phyloP scores from a whole-genome alignment of 2,329 filamentous ascomycete species.

The Venturia pyrina region DNA sequence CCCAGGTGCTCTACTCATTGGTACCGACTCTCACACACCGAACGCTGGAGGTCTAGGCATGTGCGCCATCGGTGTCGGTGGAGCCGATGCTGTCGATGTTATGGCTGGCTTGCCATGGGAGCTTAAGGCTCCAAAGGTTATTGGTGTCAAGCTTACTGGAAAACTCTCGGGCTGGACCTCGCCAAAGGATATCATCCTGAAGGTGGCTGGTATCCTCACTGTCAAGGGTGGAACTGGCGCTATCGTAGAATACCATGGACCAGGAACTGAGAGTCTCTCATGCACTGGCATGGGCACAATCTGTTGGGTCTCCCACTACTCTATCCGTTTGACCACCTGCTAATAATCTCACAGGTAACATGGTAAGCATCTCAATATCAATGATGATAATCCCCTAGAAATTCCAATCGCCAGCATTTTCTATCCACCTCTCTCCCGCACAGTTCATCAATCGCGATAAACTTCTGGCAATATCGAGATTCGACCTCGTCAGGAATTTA shows the following conservation, averaged over 20 bases:
- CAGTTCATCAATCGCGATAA: not conserved
- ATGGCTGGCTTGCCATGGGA: conserved; percentile 98
- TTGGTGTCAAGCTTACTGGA: conserved; percentile 92
- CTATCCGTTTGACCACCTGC: too few relatives aligned
- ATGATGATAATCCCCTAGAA: not conserved
- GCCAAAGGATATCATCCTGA: conserved; percentile 94
- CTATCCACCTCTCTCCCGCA: too few relatives aligned
- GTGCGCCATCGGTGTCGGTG: conserved; percentile 90
- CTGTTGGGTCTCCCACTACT: too few relatives aligned
- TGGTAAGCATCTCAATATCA: not conserved
- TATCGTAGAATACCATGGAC: conserved; percentile 68
- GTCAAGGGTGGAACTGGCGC: conserved; percentile 96
- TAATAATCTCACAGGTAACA: not conserved
- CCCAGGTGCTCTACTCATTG: conserved; percentile 94
- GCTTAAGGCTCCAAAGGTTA: conserved; percentile 92
- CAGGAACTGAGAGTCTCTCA: conserved; percentile 64
- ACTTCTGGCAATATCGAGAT: not conserved
- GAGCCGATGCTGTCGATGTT: conserved; percentile 96
- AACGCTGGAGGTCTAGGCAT: conserved; percentile 95
- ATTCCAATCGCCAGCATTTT: not conserved
- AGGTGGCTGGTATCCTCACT: conserved; percentile 92
- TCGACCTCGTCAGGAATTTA: not conserved
- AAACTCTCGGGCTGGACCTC: conserved; percentile 82
- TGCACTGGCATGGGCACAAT: conserved; percentile 41
- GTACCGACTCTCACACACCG: conserved; percentile 95